Percentiles rank a stretch among this genome's conserved stretches.
phyloP scores from a whole-genome alignment of 129 eudicot genomes.

The Chrysanthemum seticuspe region DNA sequence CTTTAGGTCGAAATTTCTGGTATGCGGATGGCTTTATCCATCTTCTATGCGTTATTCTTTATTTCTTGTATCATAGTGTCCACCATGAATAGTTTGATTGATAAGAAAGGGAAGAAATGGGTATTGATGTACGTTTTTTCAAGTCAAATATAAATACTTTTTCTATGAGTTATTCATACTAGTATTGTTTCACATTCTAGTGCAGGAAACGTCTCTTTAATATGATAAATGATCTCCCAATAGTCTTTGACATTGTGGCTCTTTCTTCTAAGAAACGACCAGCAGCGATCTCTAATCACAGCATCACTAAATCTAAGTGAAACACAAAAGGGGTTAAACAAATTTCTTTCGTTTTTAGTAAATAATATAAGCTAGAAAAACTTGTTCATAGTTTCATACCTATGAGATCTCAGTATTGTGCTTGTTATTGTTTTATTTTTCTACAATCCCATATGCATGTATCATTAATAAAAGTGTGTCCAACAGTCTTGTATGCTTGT shows the following conservation, averaged over 20 bases:
- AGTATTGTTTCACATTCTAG: constrained; percentile 12
- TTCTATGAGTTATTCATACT: background rate
- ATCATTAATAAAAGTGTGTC: too few species aligned
- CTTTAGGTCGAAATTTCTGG: too few species aligned
- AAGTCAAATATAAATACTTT: too few species aligned
- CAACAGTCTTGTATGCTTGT: too few species aligned
- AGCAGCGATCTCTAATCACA: constrained; percentile 52
- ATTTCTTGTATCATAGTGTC: too few species aligned
- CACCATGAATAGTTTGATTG: too few species aligned
- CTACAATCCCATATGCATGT: too few species aligned
- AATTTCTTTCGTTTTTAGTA: background rate
- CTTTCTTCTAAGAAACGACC: constrained; percentile 62
- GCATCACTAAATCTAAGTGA: constrained; percentile 71
- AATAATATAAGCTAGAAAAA: background rate
- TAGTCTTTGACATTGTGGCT: constrained; percentile 73
- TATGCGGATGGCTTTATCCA: too few species aligned
- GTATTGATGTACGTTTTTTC: too few species aligned
- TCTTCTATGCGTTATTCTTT: too few species aligned
- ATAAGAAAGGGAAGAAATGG: too few species aligned
- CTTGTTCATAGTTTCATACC: background rate
- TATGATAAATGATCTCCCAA: constrained; percentile 85
- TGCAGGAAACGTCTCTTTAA: constrained; percentile 83
- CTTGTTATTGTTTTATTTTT: background rate
- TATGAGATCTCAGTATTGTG: background rate
- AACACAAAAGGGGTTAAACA: constrained; percentile 68